These are phyloP conservation scores for Rubroboletus satanas DNA, from an alignment of 768 basidiomycete genomes.

Conservation along the genomic window DNA sequence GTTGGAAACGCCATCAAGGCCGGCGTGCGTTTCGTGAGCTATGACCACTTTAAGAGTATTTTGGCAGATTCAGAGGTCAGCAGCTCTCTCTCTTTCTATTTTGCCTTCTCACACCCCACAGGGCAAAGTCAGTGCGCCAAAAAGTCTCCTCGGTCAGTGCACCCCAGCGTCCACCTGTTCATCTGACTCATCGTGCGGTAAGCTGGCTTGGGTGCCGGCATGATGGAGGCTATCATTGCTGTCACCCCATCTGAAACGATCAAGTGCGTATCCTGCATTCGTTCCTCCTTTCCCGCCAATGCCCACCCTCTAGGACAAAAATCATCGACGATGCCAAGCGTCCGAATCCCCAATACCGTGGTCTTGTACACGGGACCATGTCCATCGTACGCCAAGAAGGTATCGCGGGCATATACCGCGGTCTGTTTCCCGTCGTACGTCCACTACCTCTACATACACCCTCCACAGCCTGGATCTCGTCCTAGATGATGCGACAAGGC, in stretches of 20 bases:
- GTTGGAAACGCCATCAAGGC: conserved; percentile 92
- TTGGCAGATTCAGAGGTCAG: conserved; percentile 80
- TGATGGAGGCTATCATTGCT: conserved; percentile 89
- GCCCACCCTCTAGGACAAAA: conserved; percentile 71
- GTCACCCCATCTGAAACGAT: conserved; percentile 98
- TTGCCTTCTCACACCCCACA: conserved; percentile 28
- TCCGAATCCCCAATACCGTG: conserved; percentile 79
- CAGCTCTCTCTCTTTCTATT: neutral
- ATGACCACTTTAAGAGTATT: conserved; percentile 85
- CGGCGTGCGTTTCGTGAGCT: conserved; percentile 92
- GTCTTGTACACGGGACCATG: conserved; percentile 79
- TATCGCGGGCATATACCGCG: conserved; percentile 78
- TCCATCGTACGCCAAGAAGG: conserved; percentile 86
- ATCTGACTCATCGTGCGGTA: conserved; percentile 11
- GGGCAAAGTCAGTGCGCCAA: conserved; percentile 88
- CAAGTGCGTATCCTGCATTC: conserved; percentile 57
- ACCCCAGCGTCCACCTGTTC: neutral
- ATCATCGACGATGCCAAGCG: conserved; percentile 92
- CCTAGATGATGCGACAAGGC: conserved; percentile 93
- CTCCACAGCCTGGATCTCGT: neutral
- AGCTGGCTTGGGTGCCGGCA: conserved; percentile 84
- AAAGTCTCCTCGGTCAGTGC: conserved; percentile 71
- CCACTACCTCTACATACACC: no score
- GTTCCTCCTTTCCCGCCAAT: neutral
- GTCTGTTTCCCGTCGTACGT: conserved; percentile 89